Evolutionary conservation across 2,329 filamentous ascomycete genomes (phyloP).

Genomic region (Periconia sp.): DNA sequence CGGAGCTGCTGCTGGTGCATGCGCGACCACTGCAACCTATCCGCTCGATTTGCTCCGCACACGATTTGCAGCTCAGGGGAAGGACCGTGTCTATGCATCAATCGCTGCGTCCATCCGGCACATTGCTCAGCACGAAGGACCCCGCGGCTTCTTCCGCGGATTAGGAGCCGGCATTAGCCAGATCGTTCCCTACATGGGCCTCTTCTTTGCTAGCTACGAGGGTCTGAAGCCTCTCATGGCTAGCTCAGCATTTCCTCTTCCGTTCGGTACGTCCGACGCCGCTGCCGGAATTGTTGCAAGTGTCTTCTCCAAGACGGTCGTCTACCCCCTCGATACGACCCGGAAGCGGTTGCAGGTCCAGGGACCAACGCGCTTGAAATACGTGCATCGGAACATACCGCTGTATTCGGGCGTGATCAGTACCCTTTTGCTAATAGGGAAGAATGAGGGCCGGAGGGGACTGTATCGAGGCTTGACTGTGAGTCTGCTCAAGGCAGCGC

Average conservation of each 20-base stretch:
- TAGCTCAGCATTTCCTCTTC: slow-evolving; percentile 62
- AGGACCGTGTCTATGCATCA: slow-evolving; percentile 76
- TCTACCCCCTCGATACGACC: slow-evolving; percentile 92
- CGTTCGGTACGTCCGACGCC: slow-evolving; percentile 80
- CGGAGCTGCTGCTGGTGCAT: slow-evolving; percentile 81
- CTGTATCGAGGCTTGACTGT: slow-evolving; percentile 89
- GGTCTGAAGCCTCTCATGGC: slow-evolving; percentile 59
- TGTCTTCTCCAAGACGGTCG: slow-evolving; percentile 81
- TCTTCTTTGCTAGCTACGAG: slow-evolving; percentile 94
- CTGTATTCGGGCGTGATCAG: slow-evolving; percentile 72
- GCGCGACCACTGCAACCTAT: slow-evolving; percentile 85
- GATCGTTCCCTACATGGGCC: slow-evolving; percentile 95
- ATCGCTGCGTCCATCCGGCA: slow-evolving; percentile 71
- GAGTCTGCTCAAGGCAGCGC: slow-evolving; percentile 89
- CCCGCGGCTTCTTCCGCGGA: slow-evolving; percentile 84
- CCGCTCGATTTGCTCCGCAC: slow-evolving; percentile 92
- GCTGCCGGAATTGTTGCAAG: slow-evolving; percentile 81
- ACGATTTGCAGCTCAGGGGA: slow-evolving; percentile 94
- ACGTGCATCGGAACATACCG: slow-evolving; percentile 87
- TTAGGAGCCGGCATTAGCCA: slow-evolving; percentile 80
- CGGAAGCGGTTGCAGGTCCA: slow-evolving; percentile 95
- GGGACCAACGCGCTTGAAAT: slow-evolving; percentile 79
- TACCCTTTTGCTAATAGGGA: slow-evolving; percentile 72
- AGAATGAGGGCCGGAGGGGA: slow-evolving; percentile 75
- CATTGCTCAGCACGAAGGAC: slow-evolving; percentile 78